Evolutionary conservation across 106 monocot species (phyloP).

Genomic region (Dendrobium nobile): DNA sequence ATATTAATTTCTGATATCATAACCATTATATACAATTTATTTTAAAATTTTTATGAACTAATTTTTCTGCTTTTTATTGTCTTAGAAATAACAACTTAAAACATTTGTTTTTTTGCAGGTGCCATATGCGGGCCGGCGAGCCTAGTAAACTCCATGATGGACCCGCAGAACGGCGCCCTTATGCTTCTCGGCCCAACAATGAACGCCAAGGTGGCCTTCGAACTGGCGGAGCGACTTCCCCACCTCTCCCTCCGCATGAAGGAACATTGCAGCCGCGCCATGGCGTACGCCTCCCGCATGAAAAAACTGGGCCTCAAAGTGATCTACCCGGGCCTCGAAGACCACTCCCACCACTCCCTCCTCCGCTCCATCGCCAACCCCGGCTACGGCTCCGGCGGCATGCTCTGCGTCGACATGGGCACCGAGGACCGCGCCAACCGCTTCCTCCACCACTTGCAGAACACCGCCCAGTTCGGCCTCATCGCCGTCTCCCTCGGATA

Average conservation of each 20-base stretch:
- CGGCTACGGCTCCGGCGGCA: constrained; percentile 87
- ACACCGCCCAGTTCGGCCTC: constrained; percentile 83
- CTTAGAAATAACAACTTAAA: no score
- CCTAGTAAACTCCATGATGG: constrained; percentile 91
- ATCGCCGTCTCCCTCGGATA: constrained; percentile 97
- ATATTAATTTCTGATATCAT: no score
- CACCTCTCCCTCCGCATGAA: constrained; percentile 90
- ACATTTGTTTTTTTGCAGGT: constrained; percentile 23
- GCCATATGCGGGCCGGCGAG: constrained; percentile 80
- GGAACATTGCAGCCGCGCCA: constrained; percentile 72
- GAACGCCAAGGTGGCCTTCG: constrained; percentile 96
- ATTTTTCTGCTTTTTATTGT: background rate
- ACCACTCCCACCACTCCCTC: constrained; percentile 75
- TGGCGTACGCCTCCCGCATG: constrained; percentile 66
- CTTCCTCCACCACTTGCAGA: constrained; percentile 90
- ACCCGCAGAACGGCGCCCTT: constrained; percentile 71
- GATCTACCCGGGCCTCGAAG: constrained; percentile 77
- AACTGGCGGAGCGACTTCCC: constrained; percentile 81
- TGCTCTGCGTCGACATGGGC: constrained; percentile 96
- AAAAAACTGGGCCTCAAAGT: constrained; percentile 58
- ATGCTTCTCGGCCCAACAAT: constrained; percentile 91
- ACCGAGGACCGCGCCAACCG: constrained; percentile 74
- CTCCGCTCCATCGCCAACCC: constrained; percentile 63
- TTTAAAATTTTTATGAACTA: no score
- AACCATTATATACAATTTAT: no score